Base-by-base conservation (phyloP, 345 rosid species). In the Populus simonii region DNA sequence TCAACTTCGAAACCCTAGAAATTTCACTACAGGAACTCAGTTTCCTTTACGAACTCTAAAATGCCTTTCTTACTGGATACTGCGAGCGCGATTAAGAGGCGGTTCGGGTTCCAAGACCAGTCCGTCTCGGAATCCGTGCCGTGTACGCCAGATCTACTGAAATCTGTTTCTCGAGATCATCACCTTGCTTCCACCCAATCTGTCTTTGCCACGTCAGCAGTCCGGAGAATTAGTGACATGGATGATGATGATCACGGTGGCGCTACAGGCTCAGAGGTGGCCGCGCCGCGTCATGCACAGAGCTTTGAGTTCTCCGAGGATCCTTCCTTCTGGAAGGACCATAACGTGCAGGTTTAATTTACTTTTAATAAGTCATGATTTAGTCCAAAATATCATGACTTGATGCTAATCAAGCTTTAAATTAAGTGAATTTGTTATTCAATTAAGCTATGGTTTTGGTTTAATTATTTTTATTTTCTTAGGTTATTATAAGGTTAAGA, bases 321-420 rank as follows among this genome's bases (percentile, higher is more conserved):
- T 84, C 97, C 98, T 2, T 89, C 97, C 12, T 91, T 96, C 82
- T 92, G 98, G 98, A 90, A 90, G 84, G 99, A 96, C 49, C 97
- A 87, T 78, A 96, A 96, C 73, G 98, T 96, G 27, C 99, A 96
- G 95, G 99, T 80, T 10, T n/a, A 25, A 12, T 11, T 25, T 59
- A 3, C 65, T 59, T 59, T n/a, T 59, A 10, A 59, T 59, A 41
- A 41, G 45, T 23, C 1, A n/a, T 9, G 29, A 59, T 59, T 10
- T 9, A n/a, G 65, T 59, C 65, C 65, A 59, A 23, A 47, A 59
- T 59, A 3, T 59, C 15, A 59, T 59, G 11, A n/a, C 20, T 57
- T 57, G 62, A 57, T 57, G 62, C 27, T 8, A 57, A 33, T 57
- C 4, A 57, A 57, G 62, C 62, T 57, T 57, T 57, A n/a, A 57